Conservation (phyloP, 331 rosid species). For the Cydonia oblonga region DNA sequence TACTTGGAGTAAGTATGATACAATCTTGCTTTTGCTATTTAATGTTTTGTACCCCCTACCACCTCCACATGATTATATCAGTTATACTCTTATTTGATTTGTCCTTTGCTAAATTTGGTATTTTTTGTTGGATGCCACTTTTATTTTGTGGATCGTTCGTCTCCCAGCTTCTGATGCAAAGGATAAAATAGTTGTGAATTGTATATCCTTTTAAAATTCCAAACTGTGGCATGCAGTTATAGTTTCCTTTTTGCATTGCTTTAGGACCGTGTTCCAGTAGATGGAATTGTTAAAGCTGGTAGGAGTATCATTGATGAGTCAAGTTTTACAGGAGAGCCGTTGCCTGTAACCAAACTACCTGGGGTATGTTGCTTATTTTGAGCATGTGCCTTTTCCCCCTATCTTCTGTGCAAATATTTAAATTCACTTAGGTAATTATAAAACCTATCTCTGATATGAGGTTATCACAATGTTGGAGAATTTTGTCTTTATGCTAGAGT, state of each 20-base stretch:
- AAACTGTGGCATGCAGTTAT: neutral
- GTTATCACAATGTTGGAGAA: neutral
- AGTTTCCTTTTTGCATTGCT: constrained; percentile 5
- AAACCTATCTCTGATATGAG: neutral
- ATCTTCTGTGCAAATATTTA: neutral
- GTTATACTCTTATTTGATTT: neutral
- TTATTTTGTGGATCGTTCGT: neutral
- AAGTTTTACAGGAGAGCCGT: constrained; percentile 92
- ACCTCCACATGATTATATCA: neutral
- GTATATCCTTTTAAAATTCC: neutral
- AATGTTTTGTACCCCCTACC: neutral
- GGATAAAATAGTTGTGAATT: neutral
- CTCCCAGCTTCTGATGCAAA: neutral
- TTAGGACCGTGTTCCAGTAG: constrained; percentile 90
- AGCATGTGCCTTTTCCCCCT: neutral
- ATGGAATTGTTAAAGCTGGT: constrained; percentile 90
- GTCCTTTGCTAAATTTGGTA: neutral
- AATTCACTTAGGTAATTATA: neutral
- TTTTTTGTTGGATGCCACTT: neutral
- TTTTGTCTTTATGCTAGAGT: constrained; percentile 44
- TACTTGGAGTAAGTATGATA: constrained; percentile 33
- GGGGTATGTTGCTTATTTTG: constrained; percentile 47
- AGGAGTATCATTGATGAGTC: constrained; percentile 94
- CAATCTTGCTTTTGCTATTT: neutral
- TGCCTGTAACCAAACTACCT: constrained; percentile 81